Base-by-base conservation (phyloP, 768 basidiomycete species). In the Leccinum barrowsii region DNA sequence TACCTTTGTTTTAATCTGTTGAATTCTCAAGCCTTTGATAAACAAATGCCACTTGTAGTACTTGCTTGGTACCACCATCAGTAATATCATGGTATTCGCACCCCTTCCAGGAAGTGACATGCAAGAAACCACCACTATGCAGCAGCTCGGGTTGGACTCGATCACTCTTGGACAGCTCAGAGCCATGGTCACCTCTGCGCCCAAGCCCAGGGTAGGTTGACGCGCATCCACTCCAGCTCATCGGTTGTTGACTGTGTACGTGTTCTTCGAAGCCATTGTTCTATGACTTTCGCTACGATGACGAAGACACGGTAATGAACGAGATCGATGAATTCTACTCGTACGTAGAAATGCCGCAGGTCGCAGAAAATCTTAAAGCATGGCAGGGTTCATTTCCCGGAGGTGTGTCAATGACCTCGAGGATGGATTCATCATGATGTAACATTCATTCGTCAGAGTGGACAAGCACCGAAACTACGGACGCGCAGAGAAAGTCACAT, bases 311-410 rank as follows among this genome's bases (percentile, higher is more conserved):
- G 5, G 86, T 98, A 19, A 87, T 96, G 82, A 89, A 90, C 66
- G 97, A 99, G 72, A 87, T 99, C 40, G 92, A 98, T 58, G 97
- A 99, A 74, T 98, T 98, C 76, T 98, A 96, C 74, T 92, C 93
- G 21, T 99, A 97, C 74, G 86, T 93, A 60, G 96, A 98, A 77
- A 92, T 94, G 84, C 84, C 90, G 0, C 91, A 94, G 70, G 87
- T 94, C 21, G 85, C 84, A 2, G 90, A 92, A 77, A 92, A 93
- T 70, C 77, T 92, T 62, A 88, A 86, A 67, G 89, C 91, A 48
- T 97, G 93, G 90, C 84, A 89, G 67, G 87, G 87, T 40, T 92
- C 89, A 46, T 95, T 90, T 70, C 75, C 80, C 30, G 85, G 85
- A 73, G 90, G 93, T 90, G 67, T 65, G 84, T 55, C 44, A 50